Percentiles rank a stretch among this genome's conserved stretches.
Evolutionary conservation across 768 basidiomycete genomes (phyloP).

Genomic region (Lentinus tigrinus): DNA sequence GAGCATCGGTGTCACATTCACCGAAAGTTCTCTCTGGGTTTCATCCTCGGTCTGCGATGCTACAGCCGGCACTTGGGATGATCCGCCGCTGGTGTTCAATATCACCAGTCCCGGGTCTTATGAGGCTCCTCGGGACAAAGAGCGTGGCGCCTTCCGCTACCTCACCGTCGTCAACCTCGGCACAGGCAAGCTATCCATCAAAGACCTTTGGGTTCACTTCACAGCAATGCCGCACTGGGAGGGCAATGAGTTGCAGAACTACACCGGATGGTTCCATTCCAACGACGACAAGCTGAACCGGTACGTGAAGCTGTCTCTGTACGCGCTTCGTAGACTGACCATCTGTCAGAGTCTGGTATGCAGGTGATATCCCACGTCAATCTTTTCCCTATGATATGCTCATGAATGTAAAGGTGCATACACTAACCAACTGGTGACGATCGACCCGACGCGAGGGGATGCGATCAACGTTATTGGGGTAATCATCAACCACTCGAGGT

Average conservation of each 20-base stretch:
- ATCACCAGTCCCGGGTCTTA: slow-evolving; percentile 1
- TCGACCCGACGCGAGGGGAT: slow-evolving; percentile 12
- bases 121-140: slow-evolving; percentile 3
- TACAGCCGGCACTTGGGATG: slow-evolving; percentile 7
- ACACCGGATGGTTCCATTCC: slow-evolving; percentile 17
- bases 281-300: slow-evolving; percentile 15
- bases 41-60: slow-evolving; percentile 8
- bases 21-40: slow-evolving; percentile 15
- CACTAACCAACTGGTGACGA: slow-evolving; percentile 15
- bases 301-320: not conserved
- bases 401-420: slow-evolving; percentile 4
- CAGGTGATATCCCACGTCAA: not conserved
- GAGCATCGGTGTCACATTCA: slow-evolving; percentile 13
- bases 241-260: slow-evolving; percentile 6
- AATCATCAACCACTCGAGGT: not conserved
- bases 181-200: not conserved
- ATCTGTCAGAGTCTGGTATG: slow-evolving; percentile 11
- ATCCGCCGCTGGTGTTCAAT: slow-evolving; percentile 11
- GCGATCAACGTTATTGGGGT: not conserved
- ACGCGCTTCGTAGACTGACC: not conserved
- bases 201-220: slow-evolving; percentile 17
- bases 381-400: not conserved
- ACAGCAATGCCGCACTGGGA: slow-evolving; percentile 17
- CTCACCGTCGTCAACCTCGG: slow-evolving; percentile 13
- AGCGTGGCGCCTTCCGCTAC: slow-evolving; percentile 17